These are phyloP conservation scores for Hymenoscyphus occultus DNA, from an alignment of 2,329 filamentous ascomycete species.

Conservation along the genomic window DNA sequence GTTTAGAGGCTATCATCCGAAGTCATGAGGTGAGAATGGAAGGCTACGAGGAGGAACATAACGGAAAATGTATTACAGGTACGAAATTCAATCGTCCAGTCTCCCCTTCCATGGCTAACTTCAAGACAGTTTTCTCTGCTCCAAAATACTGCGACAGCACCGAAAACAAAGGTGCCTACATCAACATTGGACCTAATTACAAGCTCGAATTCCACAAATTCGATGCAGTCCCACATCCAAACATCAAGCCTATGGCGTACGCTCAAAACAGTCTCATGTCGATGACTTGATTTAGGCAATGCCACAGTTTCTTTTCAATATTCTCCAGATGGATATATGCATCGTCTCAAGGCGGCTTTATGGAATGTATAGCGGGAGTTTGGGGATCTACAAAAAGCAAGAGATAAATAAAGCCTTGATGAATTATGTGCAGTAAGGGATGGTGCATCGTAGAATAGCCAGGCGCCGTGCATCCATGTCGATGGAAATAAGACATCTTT, in stretches of 20 bases:
- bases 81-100: conserved; percentile 34
- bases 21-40: conserved; percentile 99
- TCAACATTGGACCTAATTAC: conserved; percentile 90
- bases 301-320: conserved; percentile 15
- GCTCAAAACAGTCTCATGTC: conserved; percentile 79
- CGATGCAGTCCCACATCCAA: conserved; percentile 91
- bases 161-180: conserved; percentile 97
- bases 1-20: conserved; percentile 89
- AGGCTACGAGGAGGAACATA: conserved; percentile 97
- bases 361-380: conserved; percentile 19
- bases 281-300: conserved; percentile 24
- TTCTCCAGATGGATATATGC: conserved; percentile 13
- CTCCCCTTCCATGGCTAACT: conserved; percentile 20
- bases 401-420: conserved; percentile 2
- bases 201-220: conserved; percentile 93
- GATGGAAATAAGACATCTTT: conserved; percentile 4
- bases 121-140: conserved; percentile 77
- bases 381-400: conserved; percentile 13
- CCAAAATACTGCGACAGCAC: conserved; percentile 97
- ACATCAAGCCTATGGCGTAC: conserved; percentile 94
- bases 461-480: conserved; percentile 8
- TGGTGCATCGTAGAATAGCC: conserved; percentile 13
- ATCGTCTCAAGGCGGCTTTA: conserved; percentile 9
- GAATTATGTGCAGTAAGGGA: conserved; percentile 1
- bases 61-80: conserved; percentile 92